phyloP scores from a whole-genome alignment of 2,329 filamentous ascomycete species.

The Colletotrichum sp. region DNA sequence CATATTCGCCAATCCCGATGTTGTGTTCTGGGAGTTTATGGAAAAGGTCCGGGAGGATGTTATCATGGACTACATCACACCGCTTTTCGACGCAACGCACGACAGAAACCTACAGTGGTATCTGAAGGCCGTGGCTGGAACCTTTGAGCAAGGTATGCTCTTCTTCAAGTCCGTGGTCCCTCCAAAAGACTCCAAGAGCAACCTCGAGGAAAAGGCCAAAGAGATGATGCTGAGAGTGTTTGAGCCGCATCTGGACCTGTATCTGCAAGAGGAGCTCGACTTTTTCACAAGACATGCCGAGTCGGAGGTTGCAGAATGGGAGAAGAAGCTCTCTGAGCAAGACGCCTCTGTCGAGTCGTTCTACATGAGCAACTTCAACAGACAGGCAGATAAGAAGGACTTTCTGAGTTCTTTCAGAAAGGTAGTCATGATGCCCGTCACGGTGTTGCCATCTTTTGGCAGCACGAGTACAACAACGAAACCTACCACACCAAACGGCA shows the following conservation, averaged over 20 bases:
- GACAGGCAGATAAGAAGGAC: slow-evolving; percentile 94
- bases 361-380: slow-evolving; percentile 93
- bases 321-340: slow-evolving; percentile 89
- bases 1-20: slow-evolving; percentile 75
- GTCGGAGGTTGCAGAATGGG: slow-evolving; percentile 82
- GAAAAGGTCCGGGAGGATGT: slow-evolving; percentile 86
- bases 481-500: slow-evolving; percentile 30
- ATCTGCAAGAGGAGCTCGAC: slow-evolving; percentile 89
- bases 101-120: slow-evolving; percentile 77
- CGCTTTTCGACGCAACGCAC: slow-evolving; percentile 87
- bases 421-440: slow-evolving; percentile 98
- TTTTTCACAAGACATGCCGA: slow-evolving; percentile 81
- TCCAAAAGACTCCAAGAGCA: slow-evolving; percentile 65
- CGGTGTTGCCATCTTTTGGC: slow-evolving; percentile 75
- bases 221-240: slow-evolving; percentile 76
- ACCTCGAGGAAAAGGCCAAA: slow-evolving; percentile 69
- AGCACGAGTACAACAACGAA: slow-evolving; percentile 23
- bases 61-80: slow-evolving; percentile 83
- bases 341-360: slow-evolving; percentile 91
- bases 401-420: slow-evolving; percentile 97
- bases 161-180: slow-evolving; percentile 76
- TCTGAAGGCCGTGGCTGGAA: slow-evolving; percentile 82
- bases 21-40: slow-evolving; percentile 79
- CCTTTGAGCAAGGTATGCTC: slow-evolving; percentile 85
- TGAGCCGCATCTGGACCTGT: slow-evolving; percentile 92